Percentiles rank a stretch among this genome's conserved stretches.
phyloP scores from a whole-genome alignment of 495 filamentous ascomycete genomes.

The Penicillium maclennaniae region DNA sequence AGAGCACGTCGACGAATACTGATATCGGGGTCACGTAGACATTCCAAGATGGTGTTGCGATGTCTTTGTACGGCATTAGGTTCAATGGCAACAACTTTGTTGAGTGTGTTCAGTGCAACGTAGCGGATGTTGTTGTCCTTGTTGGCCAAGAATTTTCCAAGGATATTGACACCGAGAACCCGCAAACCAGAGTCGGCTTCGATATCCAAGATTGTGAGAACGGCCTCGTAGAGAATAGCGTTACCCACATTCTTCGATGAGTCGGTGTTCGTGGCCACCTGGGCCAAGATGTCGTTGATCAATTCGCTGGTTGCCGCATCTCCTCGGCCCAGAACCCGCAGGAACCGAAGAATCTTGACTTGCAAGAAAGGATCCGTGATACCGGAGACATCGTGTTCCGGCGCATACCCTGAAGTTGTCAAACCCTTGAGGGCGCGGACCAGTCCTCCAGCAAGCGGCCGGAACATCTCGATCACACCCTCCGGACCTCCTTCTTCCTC shows the following conservation, averaged over 20 bases:
- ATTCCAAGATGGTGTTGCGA: conserved; percentile 95
- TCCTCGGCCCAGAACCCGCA: conserved; percentile 81
- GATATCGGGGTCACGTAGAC: conserved; percentile 96
- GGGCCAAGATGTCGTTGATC: conserved; percentile 97
- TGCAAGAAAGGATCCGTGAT: conserved; percentile 99
- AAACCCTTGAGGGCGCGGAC: conserved; percentile 87
- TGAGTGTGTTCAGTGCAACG: conserved; percentile 92
- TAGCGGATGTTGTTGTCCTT: conserved; percentile 99
- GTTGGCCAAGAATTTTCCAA: conserved; percentile 95
- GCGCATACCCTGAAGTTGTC: conserved; percentile 92
- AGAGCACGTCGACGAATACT: conserved; percentile 92
- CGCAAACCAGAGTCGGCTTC: conserved; percentile 92
- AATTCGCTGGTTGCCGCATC: conserved; percentile 88
- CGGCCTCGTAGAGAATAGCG: conserved; percentile 94
- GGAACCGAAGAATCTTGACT: conserved; percentile 85
- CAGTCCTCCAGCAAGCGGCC: conserved; percentile 71
- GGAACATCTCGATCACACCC: conserved; percentile 83
- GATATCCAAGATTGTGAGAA: conserved; percentile 95
- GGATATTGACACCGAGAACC: conserved; percentile 94
- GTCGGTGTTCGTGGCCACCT: conserved; percentile 97
- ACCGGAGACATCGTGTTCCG: conserved; percentile 95
- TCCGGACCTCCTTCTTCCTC: conserved; percentile 80
- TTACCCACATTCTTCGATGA: conserved; percentile 98
- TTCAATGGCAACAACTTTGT: conserved; percentile 97
- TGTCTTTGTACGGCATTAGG: conserved; percentile 97